Conservation (phyloP, 345 rosid species). For the Eucalyptus dawsonii region DNA sequence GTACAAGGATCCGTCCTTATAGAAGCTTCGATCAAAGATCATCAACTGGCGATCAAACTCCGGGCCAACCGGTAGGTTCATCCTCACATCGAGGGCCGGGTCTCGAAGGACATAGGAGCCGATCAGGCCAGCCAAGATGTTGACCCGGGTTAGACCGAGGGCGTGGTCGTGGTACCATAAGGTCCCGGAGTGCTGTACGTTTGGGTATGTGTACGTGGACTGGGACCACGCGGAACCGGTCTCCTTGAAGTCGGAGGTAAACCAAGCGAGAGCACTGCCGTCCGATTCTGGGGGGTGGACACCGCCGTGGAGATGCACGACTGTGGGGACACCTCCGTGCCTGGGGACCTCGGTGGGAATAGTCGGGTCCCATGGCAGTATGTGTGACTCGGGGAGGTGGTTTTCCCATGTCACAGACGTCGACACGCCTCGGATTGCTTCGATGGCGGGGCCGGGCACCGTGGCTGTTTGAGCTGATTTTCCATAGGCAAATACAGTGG, state of each 20-base stretch:
- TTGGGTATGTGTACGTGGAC: background rate
- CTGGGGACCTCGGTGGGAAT: background rate
- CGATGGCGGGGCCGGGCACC: constrained; percentile 6
- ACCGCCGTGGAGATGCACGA: constrained; percentile 7
- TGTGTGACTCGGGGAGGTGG: background rate
- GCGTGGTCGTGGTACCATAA: constrained; percentile 14
- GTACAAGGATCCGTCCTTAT: constrained; percentile 2
- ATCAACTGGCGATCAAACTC: constrained; percentile 3
- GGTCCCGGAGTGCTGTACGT: background rate
- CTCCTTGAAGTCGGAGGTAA: background rate
- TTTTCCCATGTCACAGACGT: background rate
- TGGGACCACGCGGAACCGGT: background rate
- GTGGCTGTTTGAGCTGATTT: background rate
- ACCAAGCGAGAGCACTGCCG: constrained; percentile 4
- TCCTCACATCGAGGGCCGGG: background rate
- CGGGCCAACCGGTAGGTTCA: background rate
- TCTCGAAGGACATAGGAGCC: background rate
- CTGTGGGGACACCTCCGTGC: constrained; percentile 5
- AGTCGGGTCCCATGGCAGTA: constrained; percentile 8
- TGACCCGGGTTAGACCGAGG: constrained; percentile 3
- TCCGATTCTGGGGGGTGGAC: background rate
- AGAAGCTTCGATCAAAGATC: constrained; percentile 3
- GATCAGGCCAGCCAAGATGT: constrained; percentile 4
- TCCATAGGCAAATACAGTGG: constrained; percentile 3
- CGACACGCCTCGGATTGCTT: background rate